Conservation (phyloP, 305 asterid genomes). For the Rubia balearica region DNA sequence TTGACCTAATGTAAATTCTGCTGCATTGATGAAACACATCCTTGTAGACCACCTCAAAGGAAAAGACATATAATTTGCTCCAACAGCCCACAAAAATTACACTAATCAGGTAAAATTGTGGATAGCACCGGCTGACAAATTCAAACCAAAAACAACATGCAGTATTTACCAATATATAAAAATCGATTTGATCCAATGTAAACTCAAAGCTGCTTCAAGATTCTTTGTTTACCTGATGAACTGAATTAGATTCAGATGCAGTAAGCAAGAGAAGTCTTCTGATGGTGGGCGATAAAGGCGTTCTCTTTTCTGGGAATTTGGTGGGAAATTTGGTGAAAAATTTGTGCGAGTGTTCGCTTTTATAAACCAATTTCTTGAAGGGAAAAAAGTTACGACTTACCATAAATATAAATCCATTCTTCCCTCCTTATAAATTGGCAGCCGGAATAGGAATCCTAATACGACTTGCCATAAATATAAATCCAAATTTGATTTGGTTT, state of each 20-base stretch:
- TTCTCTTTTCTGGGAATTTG: no score
- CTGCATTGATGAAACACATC: neutral
- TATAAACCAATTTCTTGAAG: no score
- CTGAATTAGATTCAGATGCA: neutral
- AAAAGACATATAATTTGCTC: neutral
- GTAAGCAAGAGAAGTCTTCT: neutral
- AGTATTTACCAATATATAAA: no score
- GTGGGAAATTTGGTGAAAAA: no score
- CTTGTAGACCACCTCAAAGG: neutral
- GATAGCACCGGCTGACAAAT: neutral
- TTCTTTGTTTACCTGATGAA: conserved; percentile 5
- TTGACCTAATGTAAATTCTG: neutral
- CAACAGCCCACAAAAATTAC: neutral
- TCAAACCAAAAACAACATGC: neutral
- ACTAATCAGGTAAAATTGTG: neutral
- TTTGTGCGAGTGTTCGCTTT: neutral
- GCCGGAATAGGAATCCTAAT: neutral
- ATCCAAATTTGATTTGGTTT: no score
- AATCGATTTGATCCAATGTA: neutral
- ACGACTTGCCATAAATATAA: no score
- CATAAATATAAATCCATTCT: neutral
- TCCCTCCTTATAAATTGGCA: neutral
- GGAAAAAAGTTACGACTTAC: no score
- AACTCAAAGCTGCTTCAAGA: neutral
- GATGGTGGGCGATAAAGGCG: neutral